Percentiles rank a stretch among this genome's conserved stretches.
phyloP scores from a whole-genome alignment of 2,329 filamentous ascomycete genomes.

The Phaeosphaeriaceae sp. region DNA sequence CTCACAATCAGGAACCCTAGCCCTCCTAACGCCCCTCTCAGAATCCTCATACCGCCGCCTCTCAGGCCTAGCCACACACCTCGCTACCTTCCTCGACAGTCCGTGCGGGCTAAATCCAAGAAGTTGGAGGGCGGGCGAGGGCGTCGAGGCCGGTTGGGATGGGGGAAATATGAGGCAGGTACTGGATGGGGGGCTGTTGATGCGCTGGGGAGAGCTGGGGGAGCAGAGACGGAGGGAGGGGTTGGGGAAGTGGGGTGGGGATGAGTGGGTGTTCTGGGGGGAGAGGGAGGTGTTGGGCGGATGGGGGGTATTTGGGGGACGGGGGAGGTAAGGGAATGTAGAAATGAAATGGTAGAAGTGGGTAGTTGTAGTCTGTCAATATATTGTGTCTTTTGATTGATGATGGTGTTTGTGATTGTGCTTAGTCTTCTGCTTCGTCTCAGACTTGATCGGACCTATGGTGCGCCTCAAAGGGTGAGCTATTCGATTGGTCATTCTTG shows the following conservation, averaged over 20 bases:
- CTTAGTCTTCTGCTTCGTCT: too few relatives aligned
- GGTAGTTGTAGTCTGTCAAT: too few relatives aligned
- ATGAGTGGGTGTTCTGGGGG: conserved; percentile 70
- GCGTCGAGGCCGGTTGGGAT: conserved; percentile 44
- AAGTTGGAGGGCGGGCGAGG: conserved; percentile 70
- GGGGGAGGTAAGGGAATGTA: too few relatives aligned
- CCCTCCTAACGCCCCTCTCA: conserved; percentile 76
- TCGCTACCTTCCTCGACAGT: conserved; percentile 77
- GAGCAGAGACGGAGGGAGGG: conserved; percentile 76
- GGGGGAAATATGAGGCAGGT: conserved; percentile 65
- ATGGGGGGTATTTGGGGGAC: conserved; percentile 60
- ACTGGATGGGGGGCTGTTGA: conserved; percentile 79
- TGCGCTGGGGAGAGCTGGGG: conserved; percentile 77
- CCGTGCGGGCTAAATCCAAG: conserved; percentile 83
- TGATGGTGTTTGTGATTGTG: too few relatives aligned
- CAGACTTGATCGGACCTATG: too few relatives aligned
- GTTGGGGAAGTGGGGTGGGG: conserved; percentile 73
- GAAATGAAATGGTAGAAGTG: too few relatives aligned
- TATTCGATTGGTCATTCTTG: not conserved
- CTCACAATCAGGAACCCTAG: conserved; percentile 72
- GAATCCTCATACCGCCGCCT: conserved; percentile 86
- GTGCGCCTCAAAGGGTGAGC: too few relatives aligned
- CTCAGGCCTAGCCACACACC: conserved; percentile 78
- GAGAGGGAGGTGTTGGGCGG: conserved; percentile 73
- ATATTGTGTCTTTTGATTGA: too few relatives aligned